Conservation (phyloP, 306 rosid species). For the Pterocarpus santalinus region DNA sequence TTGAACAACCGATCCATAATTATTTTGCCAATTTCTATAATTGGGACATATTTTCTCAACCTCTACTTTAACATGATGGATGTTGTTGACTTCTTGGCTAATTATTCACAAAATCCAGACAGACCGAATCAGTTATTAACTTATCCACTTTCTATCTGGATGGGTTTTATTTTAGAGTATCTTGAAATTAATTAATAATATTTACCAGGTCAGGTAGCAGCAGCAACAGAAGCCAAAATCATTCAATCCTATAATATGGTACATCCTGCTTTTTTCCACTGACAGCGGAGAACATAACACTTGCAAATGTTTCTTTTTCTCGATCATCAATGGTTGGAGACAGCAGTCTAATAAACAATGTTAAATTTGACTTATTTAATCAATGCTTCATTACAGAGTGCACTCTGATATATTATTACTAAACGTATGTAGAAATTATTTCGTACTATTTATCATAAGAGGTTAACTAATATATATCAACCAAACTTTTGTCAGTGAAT, state of each 20-base stretch:
- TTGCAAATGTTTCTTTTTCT: too few species aligned
- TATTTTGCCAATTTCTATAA: constrained; percentile 35
- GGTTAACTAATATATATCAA: background rate
- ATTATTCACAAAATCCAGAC: constrained; percentile 31
- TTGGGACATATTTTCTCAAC: constrained; percentile 58
- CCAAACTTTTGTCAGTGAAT: background rate
- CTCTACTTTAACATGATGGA: constrained; percentile 44
- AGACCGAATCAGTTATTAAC: background rate
- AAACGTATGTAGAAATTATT: too few species aligned
- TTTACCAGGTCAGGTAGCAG: constrained; percentile 8
- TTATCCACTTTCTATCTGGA: too few species aligned
- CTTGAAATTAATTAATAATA: background rate
- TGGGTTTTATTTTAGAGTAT: too few species aligned
- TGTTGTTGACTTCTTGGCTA: constrained; percentile 51
- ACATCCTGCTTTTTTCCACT: constrained; percentile 39
- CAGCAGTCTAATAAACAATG: too few species aligned
- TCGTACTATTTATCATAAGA: too few species aligned
- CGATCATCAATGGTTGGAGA: too few species aligned
- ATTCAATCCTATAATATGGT: background rate
- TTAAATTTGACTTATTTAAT: too few species aligned
- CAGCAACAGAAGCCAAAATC: background rate
- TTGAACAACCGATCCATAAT: constrained; percentile 38
- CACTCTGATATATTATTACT: too few species aligned
- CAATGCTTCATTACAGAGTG: too few species aligned
- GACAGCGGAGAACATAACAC: constrained; percentile 49